Evolutionary conservation across 2,329 filamentous ascomycete species (phyloP).

Genomic region (Cladophialophora exuberans): DNA sequence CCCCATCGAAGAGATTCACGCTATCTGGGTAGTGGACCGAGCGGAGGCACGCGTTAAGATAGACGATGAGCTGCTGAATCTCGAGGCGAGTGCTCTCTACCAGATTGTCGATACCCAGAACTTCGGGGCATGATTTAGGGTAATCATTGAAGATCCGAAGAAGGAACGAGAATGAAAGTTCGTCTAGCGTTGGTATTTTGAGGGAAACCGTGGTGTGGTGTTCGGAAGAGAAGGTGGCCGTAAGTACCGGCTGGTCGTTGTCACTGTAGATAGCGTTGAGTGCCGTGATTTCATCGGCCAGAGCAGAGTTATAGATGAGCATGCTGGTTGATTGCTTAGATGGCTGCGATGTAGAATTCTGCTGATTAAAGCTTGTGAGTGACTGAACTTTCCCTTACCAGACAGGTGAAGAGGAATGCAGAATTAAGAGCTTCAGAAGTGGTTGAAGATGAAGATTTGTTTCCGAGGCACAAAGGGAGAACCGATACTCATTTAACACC

Average conservation of each 20-base stretch:
- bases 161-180: conserved; percentile 18
- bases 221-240: conserved; percentile 2
- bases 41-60: conserved; percentile 9
- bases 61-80: conserved; percentile 2
- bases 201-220: conserved; percentile 16
- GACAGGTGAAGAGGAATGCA: too few species aligned
- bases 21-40: conserved; percentile 5
- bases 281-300: conserved; percentile 14
- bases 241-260: background rate
- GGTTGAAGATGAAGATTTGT: too few species aligned
- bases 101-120: conserved; percentile 14
- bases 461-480: too few species aligned
- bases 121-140: conserved; percentile 4
- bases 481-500: too few species aligned
- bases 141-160: conserved; percentile 13
- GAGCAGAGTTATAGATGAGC: conserved; percentile 1
- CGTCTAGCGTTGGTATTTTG: background rate
- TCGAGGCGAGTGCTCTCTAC: conserved; percentile 2
- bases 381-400: too few species aligned
- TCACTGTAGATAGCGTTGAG: conserved; percentile 22
- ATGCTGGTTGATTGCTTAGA: too few species aligned
- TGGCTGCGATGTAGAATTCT: too few species aligned
- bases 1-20: conserved; percentile 14
- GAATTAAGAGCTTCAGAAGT: too few species aligned
- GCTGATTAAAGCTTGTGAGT: too few species aligned